Base-by-base conservation (phyloP, 495 filamentous ascomycete genomes). In the Choiromyces venosus region DNA sequence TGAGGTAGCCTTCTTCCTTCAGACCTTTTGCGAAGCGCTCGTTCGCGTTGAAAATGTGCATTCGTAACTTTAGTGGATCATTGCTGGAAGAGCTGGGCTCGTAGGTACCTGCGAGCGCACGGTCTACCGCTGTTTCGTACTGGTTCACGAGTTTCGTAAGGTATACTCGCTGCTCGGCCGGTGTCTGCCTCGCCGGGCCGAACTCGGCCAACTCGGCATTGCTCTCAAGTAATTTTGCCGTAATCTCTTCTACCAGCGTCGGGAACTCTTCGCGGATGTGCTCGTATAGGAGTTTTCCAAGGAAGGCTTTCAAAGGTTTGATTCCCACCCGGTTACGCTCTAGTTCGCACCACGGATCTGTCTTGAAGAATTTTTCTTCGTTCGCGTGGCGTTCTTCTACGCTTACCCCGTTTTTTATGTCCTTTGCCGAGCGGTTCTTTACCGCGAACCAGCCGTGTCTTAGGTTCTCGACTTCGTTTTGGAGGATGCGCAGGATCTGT, bases 401-500 rank as follows among this genome's bases (percentile, higher is more conserved):
- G 1, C 75, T 78, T 7, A 84, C 76, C 0, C 76, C 77, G 6
- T 81, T 74, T 36, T 78, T 71, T 12, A 86, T 80, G 25, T 88
- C 85, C 37, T 82, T 74, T 29, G 83, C 82, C 4, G 82, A 82
- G 16, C 83, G 84, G 69, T 89, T 89, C 35, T 78, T 83, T 5
- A 89, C 84, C 21, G 86, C 82, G 73, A 84, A 87, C 83, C 86
- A 89, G 16, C 87, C 86, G 37, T 87, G 84, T 4, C 76, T 84
- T 14, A 87, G 81, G 36, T 79, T 65, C 12, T 81, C 79, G 35
- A 82, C 76, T 33, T 80, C 71, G 68, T 83, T 83, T 66, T 81
- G 66, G 16, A 81, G 76, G 37, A 84, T 78, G 10, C 77, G 36
- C 6, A 84, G 71, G 35, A 83, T 71, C 76, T 76, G 3, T 39